Percentiles rank a stretch among this genome's conserved stretches.
Evolutionary conservation across 495 filamentous ascomycete genomes (phyloP).

Genomic region (Aspergillus ellipticus): DNA sequence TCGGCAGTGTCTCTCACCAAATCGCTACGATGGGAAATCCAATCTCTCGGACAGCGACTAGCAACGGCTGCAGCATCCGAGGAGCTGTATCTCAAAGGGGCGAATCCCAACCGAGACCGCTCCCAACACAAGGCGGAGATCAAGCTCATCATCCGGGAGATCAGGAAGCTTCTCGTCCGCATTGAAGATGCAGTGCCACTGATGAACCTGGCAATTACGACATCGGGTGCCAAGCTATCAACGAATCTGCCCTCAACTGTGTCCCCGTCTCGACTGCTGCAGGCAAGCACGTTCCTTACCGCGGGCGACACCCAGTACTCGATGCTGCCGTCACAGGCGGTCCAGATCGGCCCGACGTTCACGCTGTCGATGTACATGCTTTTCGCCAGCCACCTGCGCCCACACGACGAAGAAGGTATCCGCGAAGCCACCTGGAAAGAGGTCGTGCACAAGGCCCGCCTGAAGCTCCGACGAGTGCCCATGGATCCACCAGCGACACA

Average conservation of each 20-base stretch:
- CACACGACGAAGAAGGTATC: slow-evolving; percentile 57
- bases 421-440: slow-evolving; percentile 93
- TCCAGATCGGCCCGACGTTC: slow-evolving; percentile 88
- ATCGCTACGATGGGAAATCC: slow-evolving; percentile 81
- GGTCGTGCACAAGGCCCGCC: slow-evolving; percentile 88
- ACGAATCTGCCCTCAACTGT: slow-evolving; percentile 75
- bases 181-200: slow-evolving; percentile 94
- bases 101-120: slow-evolving; percentile 45
- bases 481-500: slow-evolving; percentile 37
- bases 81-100: slow-evolving; percentile 52
- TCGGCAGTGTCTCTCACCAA: slow-evolving; percentile 85
- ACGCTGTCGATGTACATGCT: slow-evolving; percentile 95
- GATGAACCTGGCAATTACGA: slow-evolving; percentile 92
- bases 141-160: slow-evolving; percentile 66
- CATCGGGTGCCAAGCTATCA: slow-evolving; percentile 83
- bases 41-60: slow-evolving; percentile 74
- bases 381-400: slow-evolving; percentile 73
- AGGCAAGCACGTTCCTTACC: slow-evolving; percentile 90
- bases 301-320: slow-evolving; percentile 84
- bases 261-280: slow-evolving; percentile 85
- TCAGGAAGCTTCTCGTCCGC: slow-evolving; percentile 66
- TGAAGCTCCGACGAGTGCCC: slow-evolving; percentile 68
- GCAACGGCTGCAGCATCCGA: slow-evolving; percentile 65
- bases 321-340: slow-evolving; percentile 54
- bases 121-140: slow-evolving; percentile 57